Evolutionary conservation across 352 stramenopile genomes (phyloP).

Genomic region (Blastocystis sp.): DNA sequence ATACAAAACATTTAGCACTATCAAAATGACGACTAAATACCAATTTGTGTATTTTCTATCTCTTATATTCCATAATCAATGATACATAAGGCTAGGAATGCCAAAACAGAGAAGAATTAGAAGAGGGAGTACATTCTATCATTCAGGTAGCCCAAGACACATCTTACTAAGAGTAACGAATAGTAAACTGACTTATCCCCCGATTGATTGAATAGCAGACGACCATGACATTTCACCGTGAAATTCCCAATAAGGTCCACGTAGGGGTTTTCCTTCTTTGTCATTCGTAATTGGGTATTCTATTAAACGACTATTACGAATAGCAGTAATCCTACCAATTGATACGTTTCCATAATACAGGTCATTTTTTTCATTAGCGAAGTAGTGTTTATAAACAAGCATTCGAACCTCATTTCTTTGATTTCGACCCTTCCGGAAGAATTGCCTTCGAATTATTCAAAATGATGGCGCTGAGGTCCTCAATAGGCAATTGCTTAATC

Average conservation of each 20-base stretch:
- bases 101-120: conserved; percentile 6
- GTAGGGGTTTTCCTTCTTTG: background rate
- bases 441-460: conserved; percentile 47
- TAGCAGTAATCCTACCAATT: background rate
- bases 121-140: conserved; percentile 1
- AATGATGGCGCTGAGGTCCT: conserved; percentile 67
- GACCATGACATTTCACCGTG: background rate
- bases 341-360: background rate
- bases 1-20: conserved; percentile 41
- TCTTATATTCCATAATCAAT: background rate
- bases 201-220: conserved; percentile 9
- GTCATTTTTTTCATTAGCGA: background rate
- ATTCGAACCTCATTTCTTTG: background rate
- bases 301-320: background rate
- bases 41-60: conserved; percentile 9
- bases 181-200: conserved; percentile 45
- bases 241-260: background rate
- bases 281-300: background rate
- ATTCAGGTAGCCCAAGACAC: background rate
- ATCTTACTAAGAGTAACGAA: conserved; percentile 31
- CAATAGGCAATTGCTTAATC: conserved; percentile 75
- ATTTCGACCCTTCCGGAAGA: background rate
- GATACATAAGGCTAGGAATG: background rate
- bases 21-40: conserved; percentile 25
- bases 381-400: conserved; percentile 19